Base-by-base conservation (phyloP, 306 rosid species). In the Lathyrus oleraceus region DNA sequence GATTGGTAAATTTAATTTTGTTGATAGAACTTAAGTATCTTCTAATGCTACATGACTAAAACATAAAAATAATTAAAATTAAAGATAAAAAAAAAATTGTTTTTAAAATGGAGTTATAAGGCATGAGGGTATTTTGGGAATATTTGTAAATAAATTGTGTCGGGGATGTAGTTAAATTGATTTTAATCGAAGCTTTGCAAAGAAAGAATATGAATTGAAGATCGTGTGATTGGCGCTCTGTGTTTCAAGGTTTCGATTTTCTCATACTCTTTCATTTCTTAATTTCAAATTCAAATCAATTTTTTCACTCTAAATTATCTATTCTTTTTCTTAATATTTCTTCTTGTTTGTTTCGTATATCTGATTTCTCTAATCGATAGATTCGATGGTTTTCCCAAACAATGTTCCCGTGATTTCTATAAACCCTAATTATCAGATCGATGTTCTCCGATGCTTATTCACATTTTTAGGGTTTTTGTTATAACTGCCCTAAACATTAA, bases 391-490 rank as follows among this genome's bases (percentile, higher is more conserved):
- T 53, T 61, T 21, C 59, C 23, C 56, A 20, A 25, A 28, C n/a
- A 27, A 36, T 10, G 44, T 39, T 32, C 2, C 8, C 36, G 1
- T 32, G 36, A 32, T 40, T 40, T 40, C 11, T 40, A 14, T 40
- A 42, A 42, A 42, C 17, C 45, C 57, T 48, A 10, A 49, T 75
- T 61, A 27, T 66, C 12, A 54, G 23, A 61, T 76, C 36, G 48
- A 21, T 40, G 8, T 65, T 27, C n/a, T 27, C 15, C 36, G 5
- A 15, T 61, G 36, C 42, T 23, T 17, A 16, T 60, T 35, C 2
- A 16, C 62, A 19, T 14, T 19, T 45, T 60, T 76, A 66, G 75
- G 79, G 70, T 81, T 72, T 70, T 12, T 25, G 35, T 5, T 3
- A 39, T 66, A 25, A 9, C 4, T 51, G 14, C 28, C 14, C 57